Evolutionary conservation across 78 protist genomes (phyloP), one percentile per base, ranked within the genome.

Genomic region (Dictyostelium citrinum): DNA sequence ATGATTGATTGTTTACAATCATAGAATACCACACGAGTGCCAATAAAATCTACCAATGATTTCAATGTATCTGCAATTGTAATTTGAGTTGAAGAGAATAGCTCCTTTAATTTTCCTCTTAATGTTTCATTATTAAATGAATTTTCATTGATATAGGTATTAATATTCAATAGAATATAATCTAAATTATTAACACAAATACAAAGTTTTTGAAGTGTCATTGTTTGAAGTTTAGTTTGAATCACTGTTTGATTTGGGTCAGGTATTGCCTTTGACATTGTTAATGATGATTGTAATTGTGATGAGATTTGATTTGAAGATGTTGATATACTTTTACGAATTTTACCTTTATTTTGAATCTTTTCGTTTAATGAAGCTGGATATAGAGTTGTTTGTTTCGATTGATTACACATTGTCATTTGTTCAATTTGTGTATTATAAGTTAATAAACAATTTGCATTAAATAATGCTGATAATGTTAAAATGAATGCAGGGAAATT

Each of bases 131-230:
- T n/a, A 8, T 58, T 35, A 14, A 60, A 88, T 11, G 80, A 61
- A 49, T 88, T 45, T 45, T 88, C 70, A 64, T 76, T 75, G 11
- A 88, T 78, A 51, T 88, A 88, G 1, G 70, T 60, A 2, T 74
- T 41, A 2, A 88, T 31, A 46, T 88, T 72, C 24, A 51, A 12
- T 14, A 77, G 55, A 22, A 88, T 88, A 31, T 77, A 78, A 39
- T 88, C 93, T 41, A 88, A 49, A 67, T 88, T 88, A 7, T 88
- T 88, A 6, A 88, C 49, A 68, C 93, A 88, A 45, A 88, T 83
- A 78, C 84, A 78, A 17, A 88, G 41, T 58, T 70, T 70, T 70
- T 16, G 35, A 5, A 70, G 22, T 5, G 77, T 27, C 77, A 70
- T 70, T 31, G 37, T 16, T 70, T 27, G 45, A 14, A 75, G 31